Base-by-base conservation (phyloP, 192 early-diverging fungal species). In the Mortierella antarctica region DNA sequence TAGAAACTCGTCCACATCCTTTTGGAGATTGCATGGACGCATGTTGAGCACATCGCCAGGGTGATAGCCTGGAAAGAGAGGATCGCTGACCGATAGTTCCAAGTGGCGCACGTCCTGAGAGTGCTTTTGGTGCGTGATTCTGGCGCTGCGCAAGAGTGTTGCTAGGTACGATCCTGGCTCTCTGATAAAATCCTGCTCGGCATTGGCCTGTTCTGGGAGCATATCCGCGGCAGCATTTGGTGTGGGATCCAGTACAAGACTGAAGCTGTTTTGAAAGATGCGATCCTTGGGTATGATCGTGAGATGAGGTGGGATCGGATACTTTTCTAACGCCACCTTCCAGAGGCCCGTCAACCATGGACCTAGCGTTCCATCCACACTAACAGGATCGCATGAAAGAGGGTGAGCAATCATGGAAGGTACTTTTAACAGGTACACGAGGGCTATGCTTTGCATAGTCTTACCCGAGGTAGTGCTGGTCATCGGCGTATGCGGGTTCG, bases 91-190 rank as follows among this genome's bases (percentile, higher is more conserved):
- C 31, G 67, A 60, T n/a, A 97, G 87, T 47, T 84, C 89, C 8
- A 98, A 67, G 70, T 93, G 94, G 18, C 95, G 87, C n/a, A 99
- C 94, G 81, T 98, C 96, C 83, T 98, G 96, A 78, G 95, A 96
- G 74, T 98, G 96, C 47, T 91, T 89, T 2, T 51, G 18, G 2
- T 91, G 70, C 0, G 96, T 97, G 31, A 98, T 86, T 11, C 96
- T 83, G 50, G 88, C 74, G 65, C 95, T 94, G 10, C 57, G 50
- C n/a, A 75, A 57, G 31, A 93, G 46, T n/a, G 62, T 67, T 7
- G 84, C 73, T 21, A 82, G 49, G 15, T 83, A 83, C 18, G 83
- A 62, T 31, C 76, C 82, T 18, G 78, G 56, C 7, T 76, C 70
- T 17, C 41, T 57, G 51, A 58, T 65, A 53, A 72, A 83, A 88